These are phyloP conservation scores for Corylus americana DNA, from an alignment of 306 rosid species.

Conservation along the genomic window DNA sequence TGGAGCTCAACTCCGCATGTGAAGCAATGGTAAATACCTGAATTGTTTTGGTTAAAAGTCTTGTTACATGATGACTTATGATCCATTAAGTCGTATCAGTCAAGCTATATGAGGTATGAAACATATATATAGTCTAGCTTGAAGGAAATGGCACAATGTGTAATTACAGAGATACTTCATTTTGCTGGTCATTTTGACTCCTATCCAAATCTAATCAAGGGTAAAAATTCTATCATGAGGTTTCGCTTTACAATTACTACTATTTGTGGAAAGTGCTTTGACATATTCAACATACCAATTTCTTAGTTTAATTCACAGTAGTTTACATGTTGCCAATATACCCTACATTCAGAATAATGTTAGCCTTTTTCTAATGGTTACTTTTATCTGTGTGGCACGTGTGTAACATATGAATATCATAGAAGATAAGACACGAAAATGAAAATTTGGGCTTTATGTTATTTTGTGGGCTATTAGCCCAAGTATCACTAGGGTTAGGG, in stretches of 20 bases:
- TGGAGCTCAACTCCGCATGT: constrained; percentile 70
- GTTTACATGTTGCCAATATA: background rate
- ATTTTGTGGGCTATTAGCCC: no score
- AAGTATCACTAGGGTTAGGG: no score
- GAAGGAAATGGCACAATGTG: background rate
- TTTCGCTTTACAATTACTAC: background rate
- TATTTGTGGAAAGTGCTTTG: background rate
- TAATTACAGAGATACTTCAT: constrained; percentile 17
- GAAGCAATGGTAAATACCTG: constrained; percentile 65
- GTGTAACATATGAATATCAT: background rate
- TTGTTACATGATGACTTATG: background rate
- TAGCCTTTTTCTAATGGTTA: background rate
- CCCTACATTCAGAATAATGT: background rate
- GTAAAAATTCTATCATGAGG: constrained; percentile 2
- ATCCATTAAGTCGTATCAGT: background rate
- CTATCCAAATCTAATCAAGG: constrained; percentile 7
- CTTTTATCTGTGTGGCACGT: background rate
- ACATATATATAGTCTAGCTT: background rate
- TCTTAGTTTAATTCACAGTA: background rate
- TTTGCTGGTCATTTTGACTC: constrained; percentile 4
- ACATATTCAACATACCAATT: background rate
- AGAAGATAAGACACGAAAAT: background rate
- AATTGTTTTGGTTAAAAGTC: constrained; percentile 17
- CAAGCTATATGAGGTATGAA: background rate
- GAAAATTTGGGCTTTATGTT: no score